Evolutionary conservation across 805 yeast genomes (phyloP).

Genomic region (Kodamaea leandrae): DNA sequence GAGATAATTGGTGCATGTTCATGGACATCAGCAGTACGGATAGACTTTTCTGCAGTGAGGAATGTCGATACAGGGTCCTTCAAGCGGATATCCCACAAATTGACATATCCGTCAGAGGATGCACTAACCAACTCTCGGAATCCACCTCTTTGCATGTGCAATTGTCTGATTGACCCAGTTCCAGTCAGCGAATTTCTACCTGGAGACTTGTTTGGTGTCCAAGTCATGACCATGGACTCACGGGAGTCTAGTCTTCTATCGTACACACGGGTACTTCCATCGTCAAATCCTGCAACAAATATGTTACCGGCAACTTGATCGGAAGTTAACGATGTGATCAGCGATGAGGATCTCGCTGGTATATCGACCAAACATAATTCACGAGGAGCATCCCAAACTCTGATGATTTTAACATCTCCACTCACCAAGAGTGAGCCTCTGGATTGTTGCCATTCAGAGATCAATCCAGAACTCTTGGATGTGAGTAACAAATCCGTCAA

Average conservation of each 20-base stretch:
- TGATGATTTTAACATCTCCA: conserved; percentile 89
- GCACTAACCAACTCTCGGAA: conserved; percentile 86
- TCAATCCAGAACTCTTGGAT: conserved; percentile 76
- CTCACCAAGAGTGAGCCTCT: conserved; percentile 87
- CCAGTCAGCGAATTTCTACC: conserved; percentile 19
- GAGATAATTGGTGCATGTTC: conserved; percentile 96
- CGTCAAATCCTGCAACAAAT: conserved; percentile 88
- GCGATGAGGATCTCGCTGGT: conserved; percentile 85
- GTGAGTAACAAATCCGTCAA: conserved; percentile 80
- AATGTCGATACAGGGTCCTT: conserved; percentile 69
- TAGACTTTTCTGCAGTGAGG: conserved; percentile 46
- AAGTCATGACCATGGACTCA: conserved; percentile 79
- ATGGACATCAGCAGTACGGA: conserved; percentile 76
- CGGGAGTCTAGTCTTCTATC: conserved; percentile 84
- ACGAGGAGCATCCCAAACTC: conserved; percentile 96
- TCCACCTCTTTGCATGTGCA: conserved; percentile 97
- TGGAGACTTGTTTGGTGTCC: conserved; percentile 48
- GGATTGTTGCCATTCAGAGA: conserved; percentile 96
- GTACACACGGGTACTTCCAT: conserved; percentile 83
- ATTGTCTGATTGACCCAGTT: conserved; percentile 63
- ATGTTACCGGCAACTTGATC: conserved; percentile 94
- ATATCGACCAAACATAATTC: conserved; percentile 83
- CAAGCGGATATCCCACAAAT: conserved; percentile 85
- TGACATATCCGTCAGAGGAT: conserved; percentile 74
- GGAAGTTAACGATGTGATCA: conserved; percentile 86